Conservation (phyloP, 2,329 filamentous ascomycete species). For the Curvularia eragrostidis region DNA sequence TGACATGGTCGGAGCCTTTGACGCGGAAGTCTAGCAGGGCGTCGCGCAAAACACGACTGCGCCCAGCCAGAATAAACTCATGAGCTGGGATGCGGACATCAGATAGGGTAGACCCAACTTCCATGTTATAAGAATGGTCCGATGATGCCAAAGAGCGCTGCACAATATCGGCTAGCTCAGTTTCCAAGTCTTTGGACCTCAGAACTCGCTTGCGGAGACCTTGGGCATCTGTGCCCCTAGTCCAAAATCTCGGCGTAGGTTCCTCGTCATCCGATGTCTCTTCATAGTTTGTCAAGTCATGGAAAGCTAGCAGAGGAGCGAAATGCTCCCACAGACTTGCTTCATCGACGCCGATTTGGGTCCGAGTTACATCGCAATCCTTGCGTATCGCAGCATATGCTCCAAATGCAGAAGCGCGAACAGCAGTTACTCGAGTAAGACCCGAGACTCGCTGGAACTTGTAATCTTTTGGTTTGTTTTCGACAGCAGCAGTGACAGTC, state of each 20-base stretch:
- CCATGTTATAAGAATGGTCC: conserved; percentile 53
- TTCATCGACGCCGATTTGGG: conserved; percentile 70
- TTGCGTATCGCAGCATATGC: conserved; percentile 87
- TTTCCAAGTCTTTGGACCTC: conserved; percentile 69
- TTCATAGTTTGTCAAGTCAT: conserved; percentile 60
- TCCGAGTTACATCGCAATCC: conserved; percentile 80
- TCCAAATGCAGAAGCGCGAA: conserved; percentile 87
- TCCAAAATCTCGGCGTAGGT: conserved; percentile 57
- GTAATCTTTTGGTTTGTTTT: conserved; percentile 80
- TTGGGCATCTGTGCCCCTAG: conserved; percentile 56
- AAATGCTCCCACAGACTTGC: conserved; percentile 77
- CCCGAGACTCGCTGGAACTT: conserved; percentile 93
- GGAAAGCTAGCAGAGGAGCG: conserved; percentile 71
- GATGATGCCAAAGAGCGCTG: conserved; percentile 42
- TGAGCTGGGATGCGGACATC: conserved; percentile 80
- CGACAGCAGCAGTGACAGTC: conserved; percentile 55
- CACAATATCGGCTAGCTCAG: conserved; percentile 63
- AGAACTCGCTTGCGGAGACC: conserved; percentile 64
- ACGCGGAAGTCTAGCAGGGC: conserved; percentile 66
- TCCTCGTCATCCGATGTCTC: conserved; percentile 54
- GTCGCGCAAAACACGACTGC: conserved; percentile 70
- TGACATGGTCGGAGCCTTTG: conserved; percentile 60
- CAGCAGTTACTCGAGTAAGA: conserved; percentile 81
- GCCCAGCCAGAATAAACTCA: conserved; percentile 76
- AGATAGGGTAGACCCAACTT: conserved; percentile 64